Evolutionary conservation across 768 basidiomycete genomes (phyloP).

Genomic region (Panus rudis): DNA sequence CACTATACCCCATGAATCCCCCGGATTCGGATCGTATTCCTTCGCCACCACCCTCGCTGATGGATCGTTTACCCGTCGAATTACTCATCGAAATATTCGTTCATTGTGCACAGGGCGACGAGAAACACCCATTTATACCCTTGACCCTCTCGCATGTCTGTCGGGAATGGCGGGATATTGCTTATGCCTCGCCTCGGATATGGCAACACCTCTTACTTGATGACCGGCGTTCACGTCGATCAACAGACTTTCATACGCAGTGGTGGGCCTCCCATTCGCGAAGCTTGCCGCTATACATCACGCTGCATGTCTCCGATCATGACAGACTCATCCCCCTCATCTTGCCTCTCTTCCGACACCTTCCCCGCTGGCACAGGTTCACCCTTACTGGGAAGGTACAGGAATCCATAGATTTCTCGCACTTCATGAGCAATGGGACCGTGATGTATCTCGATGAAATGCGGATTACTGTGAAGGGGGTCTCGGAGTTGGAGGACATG

Average conservation of each 20-base stretch:
- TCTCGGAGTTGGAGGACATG: neutral
- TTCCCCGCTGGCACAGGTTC: slow-evolving; percentile 54
- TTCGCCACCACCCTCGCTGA: slow-evolving; percentile 9
- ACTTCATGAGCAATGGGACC: slow-evolving; percentile 12
- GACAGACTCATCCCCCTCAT: slow-evolving; percentile 56
- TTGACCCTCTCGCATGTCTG: slow-evolving; percentile 49
- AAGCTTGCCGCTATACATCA: slow-evolving; percentile 49
- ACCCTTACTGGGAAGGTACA: slow-evolving; percentile 31
- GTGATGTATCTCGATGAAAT: slow-evolving; percentile 15
- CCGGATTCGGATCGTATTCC: no score
- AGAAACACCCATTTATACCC: slow-evolving; percentile 40
- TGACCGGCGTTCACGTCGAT: slow-evolving; percentile 29
- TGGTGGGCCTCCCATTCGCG: slow-evolving; percentile 49
- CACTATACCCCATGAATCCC: no score
- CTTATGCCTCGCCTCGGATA: slow-evolving; percentile 44
- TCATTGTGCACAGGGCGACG: slow-evolving; percentile 20
- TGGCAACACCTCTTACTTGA: slow-evolving; percentile 56
- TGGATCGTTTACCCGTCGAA: slow-evolving; percentile 46
- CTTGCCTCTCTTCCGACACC: slow-evolving; percentile 49
- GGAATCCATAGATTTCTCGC: slow-evolving; percentile 25
- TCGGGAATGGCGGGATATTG: slow-evolving; percentile 49
- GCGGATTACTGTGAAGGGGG: slow-evolving; percentile 16
- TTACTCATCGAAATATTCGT: slow-evolving; percentile 58
- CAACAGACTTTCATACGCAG: slow-evolving; percentile 36
- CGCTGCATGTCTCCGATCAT: slow-evolving; percentile 43